Evolutionary conservation across 768 basidiomycete genomes (phyloP).

Genomic region (Psilocybe sp.): DNA sequence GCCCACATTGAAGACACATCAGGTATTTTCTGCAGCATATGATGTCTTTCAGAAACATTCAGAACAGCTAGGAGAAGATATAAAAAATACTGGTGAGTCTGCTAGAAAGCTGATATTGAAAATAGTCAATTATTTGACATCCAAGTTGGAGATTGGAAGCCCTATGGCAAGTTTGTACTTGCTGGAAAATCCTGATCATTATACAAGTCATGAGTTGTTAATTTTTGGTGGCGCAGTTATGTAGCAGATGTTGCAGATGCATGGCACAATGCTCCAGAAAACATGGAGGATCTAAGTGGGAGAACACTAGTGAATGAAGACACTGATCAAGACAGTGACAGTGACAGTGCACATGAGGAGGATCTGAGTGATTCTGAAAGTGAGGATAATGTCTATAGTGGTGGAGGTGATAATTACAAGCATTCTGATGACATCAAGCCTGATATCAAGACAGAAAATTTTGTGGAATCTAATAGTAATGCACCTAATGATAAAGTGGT

Average conservation of each 20-base stretch:
- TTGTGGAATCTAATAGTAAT: not conserved
- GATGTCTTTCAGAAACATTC: slow-evolving; percentile 22
- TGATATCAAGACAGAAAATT: slow-evolving; percentile 8
- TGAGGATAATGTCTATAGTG: slow-evolving; percentile 6
- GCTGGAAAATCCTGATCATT: slow-evolving; percentile 35
- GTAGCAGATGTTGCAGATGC: slow-evolving; percentile 17
- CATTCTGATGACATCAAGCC: not conserved
- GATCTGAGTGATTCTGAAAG: slow-evolving; percentile 25
- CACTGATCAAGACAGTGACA: slow-evolving; percentile 28
- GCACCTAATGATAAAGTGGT: slow-evolving; percentile 17
- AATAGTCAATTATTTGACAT: slow-evolving; percentile 33
- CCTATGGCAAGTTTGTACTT: slow-evolving; percentile 35
- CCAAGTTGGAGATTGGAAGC: slow-evolving; percentile 34
- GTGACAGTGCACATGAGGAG: slow-evolving; percentile 9
- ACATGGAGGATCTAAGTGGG: slow-evolving; percentile 8
- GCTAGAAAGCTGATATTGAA: slow-evolving; percentile 30
- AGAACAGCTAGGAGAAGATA: slow-evolving; percentile 16
- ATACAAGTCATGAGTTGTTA: slow-evolving; percentile 30
- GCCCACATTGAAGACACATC: slow-evolving; percentile 32
- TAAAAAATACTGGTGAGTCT: slow-evolving; percentile 11
- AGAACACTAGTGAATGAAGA: slow-evolving; percentile 17
- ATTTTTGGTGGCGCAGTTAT: slow-evolving; percentile 31
- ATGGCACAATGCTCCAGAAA: too few relatives aligned
- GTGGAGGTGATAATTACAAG: too few relatives aligned
- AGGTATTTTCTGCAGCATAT: slow-evolving; percentile 30